A percentile compares a stretch with the other conserved stretches of the same genome.
Evolutionary conservation across 2,329 filamentous ascomycete genomes (phyloP).

Genomic region (Colletotrichum scovillei): DNA sequence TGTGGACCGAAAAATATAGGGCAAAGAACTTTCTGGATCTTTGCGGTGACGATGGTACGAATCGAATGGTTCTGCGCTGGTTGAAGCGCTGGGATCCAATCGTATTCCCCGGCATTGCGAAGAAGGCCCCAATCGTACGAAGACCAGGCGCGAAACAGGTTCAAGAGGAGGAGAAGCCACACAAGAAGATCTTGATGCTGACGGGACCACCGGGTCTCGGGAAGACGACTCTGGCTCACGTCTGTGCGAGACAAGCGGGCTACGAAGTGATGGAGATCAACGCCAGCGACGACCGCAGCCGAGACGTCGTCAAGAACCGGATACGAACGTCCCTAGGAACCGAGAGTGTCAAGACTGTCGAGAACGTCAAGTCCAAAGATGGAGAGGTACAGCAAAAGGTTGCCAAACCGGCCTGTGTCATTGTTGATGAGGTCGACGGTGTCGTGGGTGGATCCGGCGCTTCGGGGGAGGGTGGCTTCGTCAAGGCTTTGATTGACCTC

Average conservation of each 20-base stretch:
- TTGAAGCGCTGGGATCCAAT: slow-evolving; percentile 93
- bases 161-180: slow-evolving; percentile 74
- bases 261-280: slow-evolving; percentile 99
- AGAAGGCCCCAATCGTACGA: slow-evolving; percentile 60
- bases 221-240: slow-evolving; percentile 96
- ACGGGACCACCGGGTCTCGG: slow-evolving; percentile 93
- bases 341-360: slow-evolving; percentile 87
- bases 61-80: slow-evolving; percentile 91
- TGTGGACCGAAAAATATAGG: slow-evolving; percentile 99
- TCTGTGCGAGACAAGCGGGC: slow-evolving; percentile 93
- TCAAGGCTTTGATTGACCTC: slow-evolving; percentile 93
- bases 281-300: slow-evolving; percentile 93
- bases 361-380: slow-evolving; percentile 67
- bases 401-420: slow-evolving; percentile 88
- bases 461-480: slow-evolving; percentile 90
- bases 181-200: slow-evolving; percentile 89
- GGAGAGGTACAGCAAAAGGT: slow-evolving; percentile 70
- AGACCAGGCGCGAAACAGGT: slow-evolving; percentile 56
- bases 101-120: slow-evolving; percentile 84
- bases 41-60: slow-evolving; percentile 93
- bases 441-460: slow-evolving; percentile 83
- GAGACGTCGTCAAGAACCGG: slow-evolving; percentile 87
- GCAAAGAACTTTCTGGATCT: slow-evolving; percentile 92
- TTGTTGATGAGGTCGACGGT: slow-evolving; percentile 97
- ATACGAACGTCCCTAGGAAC: slow-evolving; percentile 94